Evolutionary conservation across 345 rosid species (phyloP).

Genomic region (Euphorbia lathyris): DNA sequence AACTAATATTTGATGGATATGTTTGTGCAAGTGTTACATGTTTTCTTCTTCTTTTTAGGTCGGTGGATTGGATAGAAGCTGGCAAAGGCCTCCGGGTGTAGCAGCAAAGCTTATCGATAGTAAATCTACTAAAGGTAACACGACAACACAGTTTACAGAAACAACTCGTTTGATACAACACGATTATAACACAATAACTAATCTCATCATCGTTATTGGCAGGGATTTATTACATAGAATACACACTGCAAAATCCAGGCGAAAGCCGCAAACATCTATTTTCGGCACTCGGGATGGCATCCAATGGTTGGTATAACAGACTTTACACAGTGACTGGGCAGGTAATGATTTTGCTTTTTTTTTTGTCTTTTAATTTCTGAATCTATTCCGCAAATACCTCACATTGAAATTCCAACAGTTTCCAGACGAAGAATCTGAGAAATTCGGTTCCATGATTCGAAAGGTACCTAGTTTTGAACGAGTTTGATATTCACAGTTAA

Average conservation of each 20-base stretch:
- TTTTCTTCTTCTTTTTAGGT: conserved; percentile 34
- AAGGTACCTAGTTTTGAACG: conserved; percentile 41
- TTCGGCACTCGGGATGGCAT: conserved; percentile 83
- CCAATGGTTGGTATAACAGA: conserved; percentile 89
- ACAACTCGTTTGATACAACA: too few species aligned
- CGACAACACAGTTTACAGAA: background rate
- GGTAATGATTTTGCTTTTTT: conserved; percentile 29
- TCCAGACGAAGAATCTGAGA: conserved; percentile 58
- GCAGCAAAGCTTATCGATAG: conserved; percentile 69
- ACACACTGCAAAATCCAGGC: conserved; percentile 82
- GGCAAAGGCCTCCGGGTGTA: conserved; percentile 84
- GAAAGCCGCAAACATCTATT: conserved; percentile 64
- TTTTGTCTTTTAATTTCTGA: background rate
- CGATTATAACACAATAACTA: too few species aligned
- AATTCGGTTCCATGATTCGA: conserved; percentile 54
- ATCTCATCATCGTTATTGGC: too few species aligned
- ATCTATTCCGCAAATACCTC: too few species aligned
- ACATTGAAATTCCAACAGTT: conserved; percentile 38
- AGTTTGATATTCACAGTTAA: too few species aligned
- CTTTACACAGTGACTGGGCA: conserved; percentile 89
- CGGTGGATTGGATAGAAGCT: conserved; percentile 91
- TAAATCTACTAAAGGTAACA: conserved; percentile 63
- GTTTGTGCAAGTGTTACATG: background rate
- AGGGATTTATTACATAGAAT: conserved; percentile 92
- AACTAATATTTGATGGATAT: too few species aligned